Percentiles rank a stretch among this genome's conserved stretches.
phyloP scores from a whole-genome alignment of 345 rosid genomes.

The Boechera stricta region DNA sequence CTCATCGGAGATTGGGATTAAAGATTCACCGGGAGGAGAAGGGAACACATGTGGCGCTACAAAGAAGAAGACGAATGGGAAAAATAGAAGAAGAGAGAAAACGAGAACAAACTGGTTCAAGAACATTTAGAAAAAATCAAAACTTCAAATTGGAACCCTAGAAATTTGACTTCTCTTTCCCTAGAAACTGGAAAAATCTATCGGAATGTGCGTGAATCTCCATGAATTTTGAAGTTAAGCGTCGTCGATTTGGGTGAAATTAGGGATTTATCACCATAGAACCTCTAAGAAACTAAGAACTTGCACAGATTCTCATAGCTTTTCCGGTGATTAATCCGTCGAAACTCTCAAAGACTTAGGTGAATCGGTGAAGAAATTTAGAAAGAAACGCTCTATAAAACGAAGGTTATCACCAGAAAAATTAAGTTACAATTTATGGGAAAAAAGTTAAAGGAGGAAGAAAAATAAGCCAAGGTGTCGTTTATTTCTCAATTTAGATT shows the following conservation, averaged over 20 bases:
- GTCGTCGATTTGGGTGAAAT: slow-evolving; percentile 1
- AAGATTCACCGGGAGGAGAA: slow-evolving; percentile 57
- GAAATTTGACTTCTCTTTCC: not conserved
- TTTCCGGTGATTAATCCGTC: not conserved
- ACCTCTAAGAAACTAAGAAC: slow-evolving; percentile 18
- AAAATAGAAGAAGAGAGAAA: slow-evolving; percentile 56
- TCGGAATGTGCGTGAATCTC: slow-evolving; percentile 22
- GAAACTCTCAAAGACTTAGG: not conserved
- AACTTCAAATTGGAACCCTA: slow-evolving; percentile 27
- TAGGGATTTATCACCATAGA: slow-evolving; percentile 8
- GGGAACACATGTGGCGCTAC: slow-evolving; percentile 57
- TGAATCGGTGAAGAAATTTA: slow-evolving; percentile 35
- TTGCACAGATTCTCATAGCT: slow-evolving; percentile 7
- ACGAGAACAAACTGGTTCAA: slow-evolving; percentile 55
- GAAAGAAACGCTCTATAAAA: not conserved
- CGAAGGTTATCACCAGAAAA: slow-evolving; percentile 6
- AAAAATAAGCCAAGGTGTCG: too few relatives aligned
- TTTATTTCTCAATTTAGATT: too few relatives aligned
- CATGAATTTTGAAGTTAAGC: not conserved
- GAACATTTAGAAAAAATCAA: slow-evolving; percentile 51
- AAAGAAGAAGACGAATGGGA: slow-evolving; percentile 56
- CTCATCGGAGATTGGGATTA: slow-evolving; percentile 77
- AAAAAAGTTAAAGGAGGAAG: too few relatives aligned
- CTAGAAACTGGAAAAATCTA: slow-evolving; percentile 20
- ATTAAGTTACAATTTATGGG: too few relatives aligned